Percentiles rank a stretch among this genome's conserved stretches.
Evolutionary conservation across 2,329 filamentous ascomycete species (phyloP).

Genomic region (Cytospora chrysosperma): DNA sequence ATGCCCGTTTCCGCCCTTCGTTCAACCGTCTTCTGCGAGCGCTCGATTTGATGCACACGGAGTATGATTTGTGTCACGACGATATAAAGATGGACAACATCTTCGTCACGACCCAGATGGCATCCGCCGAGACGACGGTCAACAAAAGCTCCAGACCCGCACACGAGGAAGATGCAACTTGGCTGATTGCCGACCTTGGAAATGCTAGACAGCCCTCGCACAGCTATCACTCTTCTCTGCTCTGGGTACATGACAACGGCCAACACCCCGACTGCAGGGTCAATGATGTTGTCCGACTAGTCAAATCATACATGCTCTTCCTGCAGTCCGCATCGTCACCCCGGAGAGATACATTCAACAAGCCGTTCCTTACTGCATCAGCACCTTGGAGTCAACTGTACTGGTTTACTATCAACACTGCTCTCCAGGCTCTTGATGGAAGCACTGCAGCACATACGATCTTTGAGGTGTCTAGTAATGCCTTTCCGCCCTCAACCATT

Average conservation of each 20-base stretch:
- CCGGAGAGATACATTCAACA: slow-evolving; percentile 27
- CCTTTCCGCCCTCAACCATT: background rate
- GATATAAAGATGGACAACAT: slow-evolving; percentile 37
- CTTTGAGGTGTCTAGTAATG: slow-evolving; percentile 14
- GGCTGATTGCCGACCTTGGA: slow-evolving; percentile 35
- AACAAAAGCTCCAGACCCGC: background rate
- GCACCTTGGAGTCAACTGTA: slow-evolving; percentile 31
- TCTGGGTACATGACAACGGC: slow-evolving; percentile 33
- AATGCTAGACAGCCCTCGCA: slow-evolving; percentile 34
- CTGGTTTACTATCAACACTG: slow-evolving; percentile 27
- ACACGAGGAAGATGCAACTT: slow-evolving; percentile 25
- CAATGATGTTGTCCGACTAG: slow-evolving; percentile 35
- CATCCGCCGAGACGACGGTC: background rate
- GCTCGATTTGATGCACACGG: slow-evolving; percentile 30
- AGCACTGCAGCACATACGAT: slow-evolving; percentile 5
- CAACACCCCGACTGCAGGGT: slow-evolving; percentile 34
- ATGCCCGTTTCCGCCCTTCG: slow-evolving; percentile 32
- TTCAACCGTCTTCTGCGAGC: slow-evolving; percentile 31
- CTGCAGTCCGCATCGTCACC: slow-evolving; percentile 29
- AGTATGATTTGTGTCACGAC: slow-evolving; percentile 33
- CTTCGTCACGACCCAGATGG: slow-evolving; percentile 27
- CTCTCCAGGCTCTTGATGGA: background rate
- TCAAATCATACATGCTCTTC: slow-evolving; percentile 34
- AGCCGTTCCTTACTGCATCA: slow-evolving; percentile 28
- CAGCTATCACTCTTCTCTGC: slow-evolving; percentile 32